Evolutionary conservation across 345 rosid species (phyloP).

Genomic region (Gossypium turneri): DNA sequence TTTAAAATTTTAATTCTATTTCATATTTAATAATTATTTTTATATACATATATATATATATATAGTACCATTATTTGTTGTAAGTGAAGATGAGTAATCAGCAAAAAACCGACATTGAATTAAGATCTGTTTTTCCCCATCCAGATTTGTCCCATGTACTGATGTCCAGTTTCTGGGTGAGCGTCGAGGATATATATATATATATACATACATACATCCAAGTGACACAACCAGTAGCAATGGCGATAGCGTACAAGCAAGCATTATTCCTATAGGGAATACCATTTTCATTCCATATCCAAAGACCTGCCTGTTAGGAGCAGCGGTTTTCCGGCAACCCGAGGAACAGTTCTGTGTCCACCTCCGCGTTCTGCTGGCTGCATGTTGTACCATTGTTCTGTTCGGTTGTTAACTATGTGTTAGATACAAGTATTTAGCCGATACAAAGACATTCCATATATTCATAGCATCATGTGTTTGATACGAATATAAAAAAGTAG

Average conservation of each 20-base stretch:
- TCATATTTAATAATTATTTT: too few relatives aligned
- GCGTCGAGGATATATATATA: background rate
- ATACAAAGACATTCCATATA: background rate
- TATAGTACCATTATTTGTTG: too few relatives aligned
- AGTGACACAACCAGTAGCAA: background rate
- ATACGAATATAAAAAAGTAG: too few relatives aligned
- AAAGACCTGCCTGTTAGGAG: background rate
- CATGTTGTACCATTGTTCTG: constrained; percentile 15
- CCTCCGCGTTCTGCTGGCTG: constrained; percentile 31
- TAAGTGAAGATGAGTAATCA: too few relatives aligned
- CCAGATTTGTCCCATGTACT: too few relatives aligned
- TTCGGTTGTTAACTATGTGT: constrained; percentile 1
- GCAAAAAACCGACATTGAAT: too few relatives aligned
- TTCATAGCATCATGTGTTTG: background rate
- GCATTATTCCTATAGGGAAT: background rate
- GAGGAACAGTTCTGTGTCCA: constrained; percentile 45
- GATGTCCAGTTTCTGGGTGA: too few relatives aligned
- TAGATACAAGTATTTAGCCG: background rate
- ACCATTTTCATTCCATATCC: background rate
- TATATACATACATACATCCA: background rate
- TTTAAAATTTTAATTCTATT: too few relatives aligned
- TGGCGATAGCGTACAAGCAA: background rate
- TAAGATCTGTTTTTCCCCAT: too few relatives aligned
- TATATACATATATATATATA: too few relatives aligned
- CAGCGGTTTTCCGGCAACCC: constrained; percentile 39